Conservation (phyloP, 345 rosid species). For the Psidium guajava region DNA sequence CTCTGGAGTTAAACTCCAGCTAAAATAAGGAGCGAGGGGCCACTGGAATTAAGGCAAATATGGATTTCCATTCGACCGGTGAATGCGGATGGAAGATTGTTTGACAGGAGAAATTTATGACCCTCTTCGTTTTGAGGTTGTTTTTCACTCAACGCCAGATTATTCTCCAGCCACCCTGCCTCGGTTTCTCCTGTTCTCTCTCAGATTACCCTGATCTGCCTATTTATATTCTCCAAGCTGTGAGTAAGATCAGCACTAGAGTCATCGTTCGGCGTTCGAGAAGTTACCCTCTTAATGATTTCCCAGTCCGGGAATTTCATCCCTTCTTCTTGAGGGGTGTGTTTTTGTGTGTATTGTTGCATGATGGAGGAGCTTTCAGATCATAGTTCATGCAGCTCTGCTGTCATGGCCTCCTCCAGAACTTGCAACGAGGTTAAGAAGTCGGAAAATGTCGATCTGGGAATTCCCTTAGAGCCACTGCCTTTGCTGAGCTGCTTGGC, state of each 20-base stretch:
- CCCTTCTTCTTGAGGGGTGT: neutral
- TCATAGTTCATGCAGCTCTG: neutral
- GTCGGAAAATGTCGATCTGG: neutral
- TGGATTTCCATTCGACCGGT: constrained; percentile 33
- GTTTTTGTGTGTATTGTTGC: neutral
- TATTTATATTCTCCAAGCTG: neutral
- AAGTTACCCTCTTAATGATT: neutral
- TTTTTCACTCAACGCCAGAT: constrained; percentile 66
- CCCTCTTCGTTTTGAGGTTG: constrained; percentile 10
- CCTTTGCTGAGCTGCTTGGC: constrained; percentile 17
- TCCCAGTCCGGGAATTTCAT: neutral
- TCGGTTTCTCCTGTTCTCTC: constrained; percentile 9
- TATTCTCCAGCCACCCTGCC: constrained; percentile 54
- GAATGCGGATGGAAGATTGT: constrained; percentile 10
- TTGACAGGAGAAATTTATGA: constrained; percentile 8
- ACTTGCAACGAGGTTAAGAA: constrained; percentile 4
- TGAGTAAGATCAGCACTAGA: neutral
- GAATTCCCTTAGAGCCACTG: constrained; percentile 6
- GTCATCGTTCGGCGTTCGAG: neutral
- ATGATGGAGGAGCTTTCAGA: neutral
- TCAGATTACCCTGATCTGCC: constrained; percentile 4
- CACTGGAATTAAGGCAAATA: constrained; percentile 45
- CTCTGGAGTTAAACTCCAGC: constrained; percentile 50
- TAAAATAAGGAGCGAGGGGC: constrained; percentile 37
- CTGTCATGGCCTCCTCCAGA: constrained; percentile 16